Evolutionary conservation across 768 basidiomycete genomes (phyloP).

Genomic region (Calocera viscosa): DNA sequence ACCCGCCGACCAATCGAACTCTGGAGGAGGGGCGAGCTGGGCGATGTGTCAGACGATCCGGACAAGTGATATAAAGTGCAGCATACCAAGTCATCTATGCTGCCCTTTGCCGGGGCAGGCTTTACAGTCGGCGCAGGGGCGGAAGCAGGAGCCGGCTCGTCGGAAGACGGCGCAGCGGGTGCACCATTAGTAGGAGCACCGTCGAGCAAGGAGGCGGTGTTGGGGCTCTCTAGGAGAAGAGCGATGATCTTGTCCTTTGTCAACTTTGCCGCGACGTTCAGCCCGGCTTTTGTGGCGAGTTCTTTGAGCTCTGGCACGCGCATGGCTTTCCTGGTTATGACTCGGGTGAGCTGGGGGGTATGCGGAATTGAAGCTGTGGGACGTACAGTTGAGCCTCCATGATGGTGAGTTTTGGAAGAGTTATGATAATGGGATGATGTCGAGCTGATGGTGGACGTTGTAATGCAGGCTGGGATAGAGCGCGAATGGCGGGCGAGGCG

Average conservation of each 20-base stretch:
- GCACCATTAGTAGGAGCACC: conserved; percentile 17
- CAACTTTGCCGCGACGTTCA: conserved; percentile 41
- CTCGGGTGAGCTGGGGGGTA: not conserved
- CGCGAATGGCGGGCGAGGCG: not conserved
- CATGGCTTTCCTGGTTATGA: conserved; percentile 39
- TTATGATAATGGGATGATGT: too few species aligned
- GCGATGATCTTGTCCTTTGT: conserved; percentile 58
- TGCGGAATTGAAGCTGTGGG: not conserved
- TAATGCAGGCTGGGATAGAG: not conserved
- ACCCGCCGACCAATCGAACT: conserved; percentile 36
- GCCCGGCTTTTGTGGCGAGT: conserved; percentile 42
- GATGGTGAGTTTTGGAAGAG: conserved; percentile 5
- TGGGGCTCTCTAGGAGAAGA: conserved; percentile 41
- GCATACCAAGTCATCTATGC: conserved; percentile 26
- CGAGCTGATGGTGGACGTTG: conserved; percentile 2
- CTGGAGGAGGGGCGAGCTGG: conserved; percentile 27
- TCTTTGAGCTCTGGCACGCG: conserved; percentile 60
- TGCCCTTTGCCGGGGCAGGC: not conserved
- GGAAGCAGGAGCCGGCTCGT: too few species aligned
- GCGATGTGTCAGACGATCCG: conserved; percentile 17
- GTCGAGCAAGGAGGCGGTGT: conserved; percentile 42
- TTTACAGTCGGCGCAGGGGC: conserved; percentile 18
- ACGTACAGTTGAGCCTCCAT: conserved; percentile 36
- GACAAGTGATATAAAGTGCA: conserved; percentile 4
- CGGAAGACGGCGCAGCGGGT: too few species aligned